Evolutionary conservation across 73 alveolate genomes (phyloP).

Genomic region (Paramecium sonneborni): DNA sequence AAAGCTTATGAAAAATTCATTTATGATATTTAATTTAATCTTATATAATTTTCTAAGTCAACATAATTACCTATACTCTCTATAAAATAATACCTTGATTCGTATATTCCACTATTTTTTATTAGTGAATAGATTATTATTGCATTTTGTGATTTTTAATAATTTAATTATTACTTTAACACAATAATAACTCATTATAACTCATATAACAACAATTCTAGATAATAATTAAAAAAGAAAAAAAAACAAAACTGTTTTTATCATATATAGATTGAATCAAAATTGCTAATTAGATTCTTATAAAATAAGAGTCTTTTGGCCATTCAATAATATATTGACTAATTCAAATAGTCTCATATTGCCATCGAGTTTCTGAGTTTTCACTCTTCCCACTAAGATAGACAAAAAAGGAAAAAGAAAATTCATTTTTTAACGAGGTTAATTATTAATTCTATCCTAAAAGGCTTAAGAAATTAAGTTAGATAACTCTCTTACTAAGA

Average conservation of each 20-base stretch:
- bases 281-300: neutral
- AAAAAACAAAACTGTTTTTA: neutral
- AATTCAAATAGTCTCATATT: constrained; percentile 44
- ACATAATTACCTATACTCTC: neutral
- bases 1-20: constrained; percentile 24
- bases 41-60: neutral
- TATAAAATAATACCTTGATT: neutral
- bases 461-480: neutral
- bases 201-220: neutral
- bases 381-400: constrained; percentile 29
- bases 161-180: neutral
- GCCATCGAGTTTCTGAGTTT: neutral
- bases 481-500: neutral
- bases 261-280: no score
- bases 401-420: neutral
- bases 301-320: constrained; percentile 14
- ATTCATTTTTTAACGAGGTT: neutral
- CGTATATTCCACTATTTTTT: neutral
- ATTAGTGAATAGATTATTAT: neutral
- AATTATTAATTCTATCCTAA: neutral
- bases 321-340: neutral
- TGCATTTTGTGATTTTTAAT: neutral
- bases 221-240: neutral
- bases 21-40: neutral
- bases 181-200: neutral